Evolutionary conservation across 1,284 basidiomycete genomes (phyloP).

Genomic region (Malassezia vespertilionis): DNA sequence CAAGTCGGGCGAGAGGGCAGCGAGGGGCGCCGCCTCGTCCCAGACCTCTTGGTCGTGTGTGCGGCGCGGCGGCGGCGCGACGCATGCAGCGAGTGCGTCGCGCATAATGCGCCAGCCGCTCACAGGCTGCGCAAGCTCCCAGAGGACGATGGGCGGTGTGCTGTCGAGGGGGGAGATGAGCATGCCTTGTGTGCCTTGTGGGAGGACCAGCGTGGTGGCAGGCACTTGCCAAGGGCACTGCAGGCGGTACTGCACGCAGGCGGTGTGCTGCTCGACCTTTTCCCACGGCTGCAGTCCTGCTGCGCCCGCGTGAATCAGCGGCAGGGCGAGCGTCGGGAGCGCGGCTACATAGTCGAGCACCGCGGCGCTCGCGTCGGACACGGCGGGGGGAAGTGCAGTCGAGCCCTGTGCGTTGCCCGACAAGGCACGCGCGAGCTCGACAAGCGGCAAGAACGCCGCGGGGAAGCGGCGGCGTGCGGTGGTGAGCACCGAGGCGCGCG

Average conservation of each 20-base stretch:
- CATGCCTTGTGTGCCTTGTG: conserved; percentile 58
- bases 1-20: conserved; percentile 24
- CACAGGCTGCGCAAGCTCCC: conserved; percentile 62
- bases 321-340: conserved; percentile 64
- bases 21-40: conserved; percentile 18
- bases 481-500: conserved; percentile 60
- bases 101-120: conserved; percentile 66
- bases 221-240: conserved; percentile 61
- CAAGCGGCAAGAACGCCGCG: conserved; percentile 60
- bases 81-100: conserved; percentile 60
- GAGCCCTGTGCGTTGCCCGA: conserved; percentile 33
- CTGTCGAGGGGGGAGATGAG: conserved; percentile 59
- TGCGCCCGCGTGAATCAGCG: conserved; percentile 55
- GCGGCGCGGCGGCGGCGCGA: conserved; percentile 41
- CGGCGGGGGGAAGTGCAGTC: conserved; percentile 17
- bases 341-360: conserved; percentile 64
- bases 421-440: conserved; percentile 67
- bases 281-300: conserved; percentile 57
- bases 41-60: neutral
- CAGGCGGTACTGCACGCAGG: conserved; percentile 59
- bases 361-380: conserved; percentile 52
- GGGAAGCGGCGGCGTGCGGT: conserved; percentile 69
- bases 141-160: conserved; percentile 60
- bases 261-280: conserved; percentile 57
- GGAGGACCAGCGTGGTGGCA: conserved; percentile 59